Evolutionary conservation across 2,329 filamentous ascomycete species (phyloP).

Genomic region (Canariomyces notabilis): DNA sequence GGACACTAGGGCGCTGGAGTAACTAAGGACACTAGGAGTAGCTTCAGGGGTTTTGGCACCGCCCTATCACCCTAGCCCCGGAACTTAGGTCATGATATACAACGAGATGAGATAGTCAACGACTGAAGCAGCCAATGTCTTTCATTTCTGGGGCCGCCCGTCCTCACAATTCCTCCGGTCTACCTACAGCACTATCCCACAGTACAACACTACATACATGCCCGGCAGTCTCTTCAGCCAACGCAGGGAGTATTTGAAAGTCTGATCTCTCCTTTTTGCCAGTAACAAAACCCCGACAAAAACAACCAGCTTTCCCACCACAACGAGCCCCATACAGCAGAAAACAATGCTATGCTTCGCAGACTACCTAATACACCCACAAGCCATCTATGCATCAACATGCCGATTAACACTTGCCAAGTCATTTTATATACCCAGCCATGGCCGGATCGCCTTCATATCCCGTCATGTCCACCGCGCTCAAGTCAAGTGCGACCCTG

Average conservation of each 20-base stretch:
- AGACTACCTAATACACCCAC: conserved; percentile 13
- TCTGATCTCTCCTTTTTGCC: conserved; percentile 6
- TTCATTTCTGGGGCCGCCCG: neutral
- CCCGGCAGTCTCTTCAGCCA: neutral
- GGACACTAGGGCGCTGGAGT: too few species aligned
- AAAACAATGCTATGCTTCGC: conserved; percentile 16
- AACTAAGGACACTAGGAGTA: too few species aligned
- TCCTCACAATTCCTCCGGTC: neutral
- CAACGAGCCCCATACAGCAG: neutral
- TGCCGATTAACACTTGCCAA: conserved; percentile 13
- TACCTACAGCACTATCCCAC: neutral
- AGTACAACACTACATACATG: too few species aligned
- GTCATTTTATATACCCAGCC: conserved; percentile 20
- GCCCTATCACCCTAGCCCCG: too few species aligned
- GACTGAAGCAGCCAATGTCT: neutral
- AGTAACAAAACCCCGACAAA: conserved; percentile 9
- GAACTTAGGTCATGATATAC: too few species aligned
- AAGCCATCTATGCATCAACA: conserved; percentile 22
- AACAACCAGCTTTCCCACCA: conserved; percentile 3
- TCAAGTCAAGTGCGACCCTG: too few species aligned
- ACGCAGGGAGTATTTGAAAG: neutral
- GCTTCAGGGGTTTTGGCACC: too few species aligned
- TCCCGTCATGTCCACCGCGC: conserved; percentile 1
- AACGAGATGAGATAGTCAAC: neutral
- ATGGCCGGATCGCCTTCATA: too few species aligned